Conservation (phyloP, 768 basidiomycete species). For the Auriscalpium vulgare region DNA sequence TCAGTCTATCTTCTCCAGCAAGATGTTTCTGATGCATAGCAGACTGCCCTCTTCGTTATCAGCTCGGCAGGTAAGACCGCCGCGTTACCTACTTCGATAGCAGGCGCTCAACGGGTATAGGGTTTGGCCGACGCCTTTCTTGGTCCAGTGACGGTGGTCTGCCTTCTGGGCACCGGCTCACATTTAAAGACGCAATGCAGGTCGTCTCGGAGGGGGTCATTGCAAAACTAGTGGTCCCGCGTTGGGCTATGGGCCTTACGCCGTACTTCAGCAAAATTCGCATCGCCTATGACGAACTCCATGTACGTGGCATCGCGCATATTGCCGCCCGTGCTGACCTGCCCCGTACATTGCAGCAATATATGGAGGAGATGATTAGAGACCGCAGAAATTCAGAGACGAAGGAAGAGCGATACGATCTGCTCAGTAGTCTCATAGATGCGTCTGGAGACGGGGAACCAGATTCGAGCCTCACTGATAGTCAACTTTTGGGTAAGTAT, state of each 20-base stretch:
- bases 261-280: constrained; percentile 23
- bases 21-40: background rate
- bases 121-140: constrained; percentile 43
- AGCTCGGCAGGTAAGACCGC: constrained; percentile 32
- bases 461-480: constrained; percentile 11
- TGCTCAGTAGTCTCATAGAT: constrained; percentile 20
- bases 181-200: constrained; percentile 43
- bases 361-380: constrained; percentile 22
- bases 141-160: constrained; percentile 37
- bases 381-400: constrained; percentile 8
- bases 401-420: constrained; percentile 16
- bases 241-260: constrained; percentile 31
- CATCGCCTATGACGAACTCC: constrained; percentile 36
- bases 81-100: background rate
- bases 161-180: constrained; percentile 36
- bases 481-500: constrained; percentile 15
- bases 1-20: background rate
- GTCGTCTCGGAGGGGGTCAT: constrained; percentile 31
- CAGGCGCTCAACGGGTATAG: background rate
- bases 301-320: constrained; percentile 21
- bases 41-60: constrained; percentile 52
- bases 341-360: constrained; percentile 7
- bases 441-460: constrained; percentile 13
- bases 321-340: no score
- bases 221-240: constrained; percentile 31